phyloP scores from a whole-genome alignment of 2,329 filamentous ascomycete species.

The Aspergillus caelatus region DNA sequence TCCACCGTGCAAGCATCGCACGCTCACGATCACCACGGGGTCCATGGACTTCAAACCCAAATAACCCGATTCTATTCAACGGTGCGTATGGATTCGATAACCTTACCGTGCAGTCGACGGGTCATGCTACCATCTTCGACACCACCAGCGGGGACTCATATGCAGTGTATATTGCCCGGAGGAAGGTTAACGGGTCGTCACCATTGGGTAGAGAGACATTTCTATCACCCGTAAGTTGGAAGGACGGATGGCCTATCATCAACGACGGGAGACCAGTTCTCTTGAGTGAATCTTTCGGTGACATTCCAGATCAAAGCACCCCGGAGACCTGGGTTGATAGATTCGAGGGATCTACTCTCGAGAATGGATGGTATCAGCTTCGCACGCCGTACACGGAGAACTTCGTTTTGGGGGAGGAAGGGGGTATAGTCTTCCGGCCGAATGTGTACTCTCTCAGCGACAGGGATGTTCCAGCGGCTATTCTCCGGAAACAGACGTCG shows the following conservation, averaged over 20 bases:
- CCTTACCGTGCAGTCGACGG: conserved; percentile 8
- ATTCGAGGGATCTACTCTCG: background rate
- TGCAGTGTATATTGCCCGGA: conserved; percentile 2
- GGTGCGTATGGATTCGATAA: conserved; percentile 7
- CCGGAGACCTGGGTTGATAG: background rate
- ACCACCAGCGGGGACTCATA: background rate
- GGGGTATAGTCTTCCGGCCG: conserved; percentile 3
- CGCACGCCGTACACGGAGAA: conserved; percentile 7
- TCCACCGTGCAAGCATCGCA: conserved; percentile 7
- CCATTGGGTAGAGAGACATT: conserved; percentile 8
- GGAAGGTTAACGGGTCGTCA: conserved; percentile 1
- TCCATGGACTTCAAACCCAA: background rate
- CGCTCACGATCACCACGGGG: conserved; percentile 1
- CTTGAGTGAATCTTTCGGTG: background rate
- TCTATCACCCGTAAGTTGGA: conserved; percentile 1
- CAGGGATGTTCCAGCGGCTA: conserved; percentile 4
- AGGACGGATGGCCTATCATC: conserved; percentile 7
- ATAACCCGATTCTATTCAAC: conserved; percentile 8
- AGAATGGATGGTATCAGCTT: conserved; percentile 6
- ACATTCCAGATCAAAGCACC: background rate
- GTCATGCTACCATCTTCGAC: conserved; percentile 6
- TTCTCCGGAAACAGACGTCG: conserved; percentile 8
- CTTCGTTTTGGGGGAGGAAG: background rate
- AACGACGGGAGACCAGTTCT: background rate
- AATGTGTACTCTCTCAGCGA: conserved; percentile 10